These are phyloP conservation scores for Tulasnella sp. DNA, from an alignment of 768 basidiomycete species.

Conservation along the genomic window DNA sequence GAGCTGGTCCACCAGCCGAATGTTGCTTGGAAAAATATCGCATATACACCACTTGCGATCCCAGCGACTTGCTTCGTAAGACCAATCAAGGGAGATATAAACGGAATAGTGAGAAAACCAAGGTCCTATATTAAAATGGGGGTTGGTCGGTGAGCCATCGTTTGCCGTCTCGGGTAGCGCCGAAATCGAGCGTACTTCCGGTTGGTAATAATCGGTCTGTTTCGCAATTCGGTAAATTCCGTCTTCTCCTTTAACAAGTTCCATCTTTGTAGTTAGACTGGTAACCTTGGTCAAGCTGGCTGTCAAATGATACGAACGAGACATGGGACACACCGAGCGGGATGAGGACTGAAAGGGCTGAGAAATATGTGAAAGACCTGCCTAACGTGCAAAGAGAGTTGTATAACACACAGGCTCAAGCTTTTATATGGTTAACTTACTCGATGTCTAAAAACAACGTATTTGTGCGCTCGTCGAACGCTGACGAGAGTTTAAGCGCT, in stretches of 20 bases:
- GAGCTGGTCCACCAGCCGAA: no score
- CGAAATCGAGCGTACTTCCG: conserved; percentile 13
- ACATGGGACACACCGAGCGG: conserved; percentile 11
- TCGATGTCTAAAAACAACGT: conserved; percentile 5
- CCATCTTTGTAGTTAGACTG: conserved; percentile 10
- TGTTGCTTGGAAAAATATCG: conserved; percentile 1
- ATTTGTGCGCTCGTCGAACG: conserved; percentile 16
- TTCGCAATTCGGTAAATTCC: conserved; percentile 20
- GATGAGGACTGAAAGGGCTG: conserved; percentile 17
- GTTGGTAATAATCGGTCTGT: conserved; percentile 26
- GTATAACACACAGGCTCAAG: background rate
- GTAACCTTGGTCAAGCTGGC: background rate
- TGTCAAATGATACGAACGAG: background rate
- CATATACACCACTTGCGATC: background rate
- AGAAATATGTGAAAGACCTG: conserved; percentile 18
- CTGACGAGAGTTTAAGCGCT: background rate
- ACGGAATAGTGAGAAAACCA: background rate
- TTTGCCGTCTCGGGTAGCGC: background rate
- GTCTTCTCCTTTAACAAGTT: background rate
- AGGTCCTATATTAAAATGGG: conserved; percentile 1
- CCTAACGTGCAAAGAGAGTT: background rate
- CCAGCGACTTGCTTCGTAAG: background rate
- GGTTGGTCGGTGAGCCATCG: background rate
- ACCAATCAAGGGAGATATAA: background rate
- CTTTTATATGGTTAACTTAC: background rate